Base-by-base conservation (phyloP, 805 yeast genomes). In the Candida berthetii region DNA sequence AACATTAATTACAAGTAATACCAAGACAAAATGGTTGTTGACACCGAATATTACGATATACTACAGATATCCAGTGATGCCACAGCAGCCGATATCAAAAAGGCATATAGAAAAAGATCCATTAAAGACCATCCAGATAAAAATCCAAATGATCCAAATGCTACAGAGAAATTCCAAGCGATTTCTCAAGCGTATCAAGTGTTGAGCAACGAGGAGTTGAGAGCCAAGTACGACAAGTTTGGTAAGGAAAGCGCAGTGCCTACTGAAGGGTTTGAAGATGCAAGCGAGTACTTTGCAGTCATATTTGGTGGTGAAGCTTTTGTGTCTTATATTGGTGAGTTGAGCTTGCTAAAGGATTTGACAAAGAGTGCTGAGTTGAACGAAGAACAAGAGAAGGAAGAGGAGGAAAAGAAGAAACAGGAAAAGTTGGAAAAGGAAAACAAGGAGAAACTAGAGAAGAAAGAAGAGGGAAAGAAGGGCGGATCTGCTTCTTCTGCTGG, bases 301-400 rank as follows among this genome's bases (percentile, higher is more conserved):
- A 81, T 82, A 44, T 82, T 89, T 62, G 96, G 96, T 36, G 96
- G 96, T 38, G 95, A 85, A 42, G 95, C 93, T 2, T 89, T 90
- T 62, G 74, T 70, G 28, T 81, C 82, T 38, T 82, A 89, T 72
- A 86, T 91, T 52, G 99, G 99, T 5, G 96, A 93, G 58, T 65
- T 89, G 46, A 76, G 89, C 24, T 69, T 90, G 58, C 62, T 93
- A 55, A 79, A 78, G 53, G 95, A 89, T 51, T 65, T 93, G 57
- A 74, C 83, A 33, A 80, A 82, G 58, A 66, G 76, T 37, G 73
- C 75, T 45, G 80, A 76, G 43, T 55, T 76, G 42, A 68, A 65
- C 31, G 69, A 71, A 38, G 71, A 66, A 41, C 78, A 69, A 31
- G 74, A 72, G 28, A 61, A 57, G 28, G 68, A 65, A 22, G 66